Evolutionary conservation across 495 filamentous ascomycete species (phyloP).

Genomic region (Aspergillus olivimuriae): DNA sequence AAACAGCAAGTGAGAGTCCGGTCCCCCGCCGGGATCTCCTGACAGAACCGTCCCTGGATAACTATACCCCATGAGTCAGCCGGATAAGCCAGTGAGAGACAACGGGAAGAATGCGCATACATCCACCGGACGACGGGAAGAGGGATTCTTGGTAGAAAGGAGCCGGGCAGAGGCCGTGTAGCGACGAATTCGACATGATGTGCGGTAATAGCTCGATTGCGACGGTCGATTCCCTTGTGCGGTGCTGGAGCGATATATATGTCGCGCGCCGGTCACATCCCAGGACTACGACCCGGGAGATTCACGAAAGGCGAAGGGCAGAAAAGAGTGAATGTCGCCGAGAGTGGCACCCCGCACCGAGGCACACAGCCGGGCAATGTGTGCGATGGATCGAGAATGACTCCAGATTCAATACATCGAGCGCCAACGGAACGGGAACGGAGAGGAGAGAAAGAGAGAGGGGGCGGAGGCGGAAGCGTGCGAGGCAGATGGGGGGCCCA

Average conservation of each 20-base stretch:
- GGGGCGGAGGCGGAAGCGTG: conserved; percentile 3
- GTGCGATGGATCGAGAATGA: conserved; percentile 6
- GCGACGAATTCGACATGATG: conserved; percentile 20
- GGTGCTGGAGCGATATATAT: too few species aligned
- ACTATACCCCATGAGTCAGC: conserved; percentile 39
- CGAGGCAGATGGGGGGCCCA: conserved; percentile 8
- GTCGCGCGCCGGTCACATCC: conserved; percentile 11
- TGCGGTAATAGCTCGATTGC: not conserved
- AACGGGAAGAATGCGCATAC: conserved; percentile 34
- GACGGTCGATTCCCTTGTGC: too few species aligned
- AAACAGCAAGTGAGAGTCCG: conserved; percentile 64
- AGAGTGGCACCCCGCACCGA: conserved; percentile 13
- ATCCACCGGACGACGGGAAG: conserved; percentile 57
- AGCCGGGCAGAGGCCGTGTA: conserved; percentile 49
- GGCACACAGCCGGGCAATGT: conserved; percentile 15
- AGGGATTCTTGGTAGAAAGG: conserved; percentile 57
- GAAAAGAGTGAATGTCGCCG: not conserved
- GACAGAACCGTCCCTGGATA: conserved; percentile 59
- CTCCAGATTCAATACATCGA: not conserved
- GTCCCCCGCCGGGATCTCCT: conserved; percentile 38
- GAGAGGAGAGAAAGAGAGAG: conserved; percentile 1
- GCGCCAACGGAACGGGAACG: conserved; percentile 2
- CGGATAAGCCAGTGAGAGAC: not conserved
- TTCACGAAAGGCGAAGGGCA: too few species aligned
- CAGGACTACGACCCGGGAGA: not conserved